phyloP scores from a whole-genome alignment of 2,329 filamentous ascomycete genomes.

The Trichoderma sp. region DNA sequence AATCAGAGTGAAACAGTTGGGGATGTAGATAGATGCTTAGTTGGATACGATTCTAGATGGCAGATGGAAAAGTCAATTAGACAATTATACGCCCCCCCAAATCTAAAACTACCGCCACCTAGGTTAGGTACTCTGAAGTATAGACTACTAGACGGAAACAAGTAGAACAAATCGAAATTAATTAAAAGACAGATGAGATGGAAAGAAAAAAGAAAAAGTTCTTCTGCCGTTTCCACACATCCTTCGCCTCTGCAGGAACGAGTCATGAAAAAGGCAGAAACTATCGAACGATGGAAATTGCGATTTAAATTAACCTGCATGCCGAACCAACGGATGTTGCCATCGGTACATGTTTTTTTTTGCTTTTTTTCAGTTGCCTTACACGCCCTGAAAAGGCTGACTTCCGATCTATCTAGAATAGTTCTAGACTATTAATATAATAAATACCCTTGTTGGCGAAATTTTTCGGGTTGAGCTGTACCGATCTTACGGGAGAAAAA shows the following conservation, averaged over 20 bases:
- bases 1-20: background rate
- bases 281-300: background rate
- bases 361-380: background rate
- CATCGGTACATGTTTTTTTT: background rate
- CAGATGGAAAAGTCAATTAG: background rate
- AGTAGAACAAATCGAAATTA: background rate
- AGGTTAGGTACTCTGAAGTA: background rate
- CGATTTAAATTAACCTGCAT: background rate
- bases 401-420: background rate
- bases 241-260: slow-evolving; percentile 4
- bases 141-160: background rate
- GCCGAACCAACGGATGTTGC: background rate
- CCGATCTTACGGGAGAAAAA: background rate
- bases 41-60: background rate
- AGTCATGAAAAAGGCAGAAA: background rate
- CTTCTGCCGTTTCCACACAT: background rate
- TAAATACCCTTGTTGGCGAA: background rate
- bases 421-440: background rate
- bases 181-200: background rate
- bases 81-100: background rate
- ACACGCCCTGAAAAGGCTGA: background rate
- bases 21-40: background rate
- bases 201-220: background rate
- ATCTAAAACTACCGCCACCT: background rate
- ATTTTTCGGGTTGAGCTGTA: background rate